Conservation (phyloP, 139 green algal species). For the Chlamydomonas applanata region DNA sequence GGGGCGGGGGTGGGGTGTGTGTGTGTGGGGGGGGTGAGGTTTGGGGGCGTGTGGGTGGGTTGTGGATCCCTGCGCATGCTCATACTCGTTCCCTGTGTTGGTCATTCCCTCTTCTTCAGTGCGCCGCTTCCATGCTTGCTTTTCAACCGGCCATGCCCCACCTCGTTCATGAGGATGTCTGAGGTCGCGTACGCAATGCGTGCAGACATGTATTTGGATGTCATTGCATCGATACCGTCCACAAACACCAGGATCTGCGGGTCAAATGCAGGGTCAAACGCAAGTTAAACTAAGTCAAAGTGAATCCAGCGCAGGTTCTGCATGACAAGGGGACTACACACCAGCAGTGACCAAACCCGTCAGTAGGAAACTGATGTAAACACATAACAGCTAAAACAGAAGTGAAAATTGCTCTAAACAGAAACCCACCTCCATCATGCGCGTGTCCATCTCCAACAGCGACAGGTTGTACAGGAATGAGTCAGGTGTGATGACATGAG, state of each 20-base stretch:
- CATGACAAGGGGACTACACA: too few relatives aligned
- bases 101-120: too few relatives aligned
- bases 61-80: not conserved
- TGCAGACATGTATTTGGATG: slow-evolving; percentile 46
- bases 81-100: too few relatives aligned
- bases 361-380: too few relatives aligned
- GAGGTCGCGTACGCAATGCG: slow-evolving; percentile 32
- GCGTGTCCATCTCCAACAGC: slow-evolving; percentile 59
- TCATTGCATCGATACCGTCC: slow-evolving; percentile 64
- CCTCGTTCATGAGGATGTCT: slow-evolving; percentile 37
- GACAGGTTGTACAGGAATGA: slow-evolving; percentile 50
- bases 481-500: slow-evolving; percentile 48
- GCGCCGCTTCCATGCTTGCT: not conserved
- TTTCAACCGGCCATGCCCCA: not conserved
- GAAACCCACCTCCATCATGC: slow-evolving; percentile 58
- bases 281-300: too few relatives aligned
- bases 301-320: too few relatives aligned
- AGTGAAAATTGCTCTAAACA: too few relatives aligned
- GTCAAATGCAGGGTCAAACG: too few relatives aligned
- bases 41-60: not conserved
- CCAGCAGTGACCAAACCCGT: too few relatives aligned
- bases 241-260: slow-evolving; percentile 50
- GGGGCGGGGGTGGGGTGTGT: too few relatives aligned
- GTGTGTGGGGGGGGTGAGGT: too few relatives aligned
- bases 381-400: too few relatives aligned